Percentiles rank a stretch among this genome's conserved stretches.
Conservation (phyloP, 2,329 filamentous ascomycete species). For the Scedosporium aurantiacum region DNA sequence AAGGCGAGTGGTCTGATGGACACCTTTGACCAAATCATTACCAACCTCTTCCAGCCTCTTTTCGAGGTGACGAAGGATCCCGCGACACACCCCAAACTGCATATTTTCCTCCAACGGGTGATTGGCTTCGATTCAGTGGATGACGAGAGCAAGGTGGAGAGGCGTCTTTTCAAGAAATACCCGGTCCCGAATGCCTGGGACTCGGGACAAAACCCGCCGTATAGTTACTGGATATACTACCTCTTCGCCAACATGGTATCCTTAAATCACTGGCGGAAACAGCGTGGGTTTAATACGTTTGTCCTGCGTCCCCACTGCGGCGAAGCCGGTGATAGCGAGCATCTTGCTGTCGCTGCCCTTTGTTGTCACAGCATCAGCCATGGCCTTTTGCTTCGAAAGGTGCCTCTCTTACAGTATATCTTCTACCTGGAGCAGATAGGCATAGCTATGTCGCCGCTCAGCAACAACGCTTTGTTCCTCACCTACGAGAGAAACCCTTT, state of each 20-base stretch:
- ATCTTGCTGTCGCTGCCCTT: conserved; percentile 80
- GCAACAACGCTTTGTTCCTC: conserved; percentile 93
- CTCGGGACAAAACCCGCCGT: conserved; percentile 90
- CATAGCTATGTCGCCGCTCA: conserved; percentile 97
- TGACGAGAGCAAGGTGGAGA: conserved; percentile 93
- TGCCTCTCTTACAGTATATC: conserved; percentile 88
- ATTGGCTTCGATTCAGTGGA: conserved; percentile 97
- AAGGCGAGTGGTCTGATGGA: conserved; percentile 80
- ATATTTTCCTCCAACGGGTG: conserved; percentile 87
- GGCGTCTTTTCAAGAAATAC: conserved; percentile 90
- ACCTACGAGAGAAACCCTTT: conserved; percentile 97
- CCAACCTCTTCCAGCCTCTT: conserved; percentile 84
- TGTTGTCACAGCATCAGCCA: conserved; percentile 97
- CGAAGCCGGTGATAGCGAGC: conserved; percentile 93
- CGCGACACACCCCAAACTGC: conserved; percentile 76
- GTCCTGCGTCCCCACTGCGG: conserved; percentile 87
- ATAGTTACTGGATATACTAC: conserved; percentile 99
- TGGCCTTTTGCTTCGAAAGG: conserved; percentile 82
- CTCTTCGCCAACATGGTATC: conserved; percentile 89
- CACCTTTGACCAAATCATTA: conserved; percentile 80
- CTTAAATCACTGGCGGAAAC: conserved; percentile 82
- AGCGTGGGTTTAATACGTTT: conserved; percentile 92
- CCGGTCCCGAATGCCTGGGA: conserved; percentile 82
- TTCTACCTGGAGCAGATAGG: conserved; percentile 98
- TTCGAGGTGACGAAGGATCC: conserved; percentile 92